Evolutionary conservation across 768 basidiomycete species (phyloP).

Genomic region (Nidula microcarpa): DNA sequence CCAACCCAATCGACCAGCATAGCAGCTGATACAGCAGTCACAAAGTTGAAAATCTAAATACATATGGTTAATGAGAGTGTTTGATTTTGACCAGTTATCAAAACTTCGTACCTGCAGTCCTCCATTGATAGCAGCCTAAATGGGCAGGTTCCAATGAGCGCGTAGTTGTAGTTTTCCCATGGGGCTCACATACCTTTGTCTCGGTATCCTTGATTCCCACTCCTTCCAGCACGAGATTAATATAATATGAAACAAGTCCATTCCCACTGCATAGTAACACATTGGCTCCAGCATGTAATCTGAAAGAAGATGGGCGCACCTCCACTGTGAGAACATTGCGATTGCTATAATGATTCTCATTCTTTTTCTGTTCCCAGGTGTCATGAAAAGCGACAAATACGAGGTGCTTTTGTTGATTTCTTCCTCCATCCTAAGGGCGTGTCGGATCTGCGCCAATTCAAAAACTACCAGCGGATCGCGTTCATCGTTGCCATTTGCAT

Average conservation of each 20-base stretch:
- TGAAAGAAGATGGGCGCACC: conserved; percentile 25
- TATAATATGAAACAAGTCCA: conserved; percentile 72
- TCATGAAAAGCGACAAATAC: conserved; percentile 52
- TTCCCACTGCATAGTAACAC: conserved; percentile 42
- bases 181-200: conserved; percentile 29
- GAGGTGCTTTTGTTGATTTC: conserved; percentile 46
- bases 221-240: conserved; percentile 62
- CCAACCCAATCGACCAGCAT: conserved; percentile 66
- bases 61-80: neutral
- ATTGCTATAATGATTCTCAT: conserved; percentile 67
- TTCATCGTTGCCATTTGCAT: conserved; percentile 59
- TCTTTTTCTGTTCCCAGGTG: conserved; percentile 64
- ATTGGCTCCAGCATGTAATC: too few relatives aligned
- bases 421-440: conserved; percentile 62
- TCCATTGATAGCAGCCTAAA: conserved; percentile 56
- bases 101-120: conserved; percentile 42
- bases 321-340: conserved; percentile 75
- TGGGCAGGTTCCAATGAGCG: neutral
- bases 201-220: conserved; percentile 54
- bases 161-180: too few relatives aligned
- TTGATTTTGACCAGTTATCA: too few relatives aligned
- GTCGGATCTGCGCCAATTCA: conserved; percentile 65
- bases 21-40: conserved; percentile 55
- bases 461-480: conserved; percentile 56
- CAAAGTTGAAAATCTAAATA: conserved; percentile 57